These are phyloP conservation scores for Vitis hybrid DNA, from an alignment of 177 flowering plant species.

Conservation along the genomic window DNA sequence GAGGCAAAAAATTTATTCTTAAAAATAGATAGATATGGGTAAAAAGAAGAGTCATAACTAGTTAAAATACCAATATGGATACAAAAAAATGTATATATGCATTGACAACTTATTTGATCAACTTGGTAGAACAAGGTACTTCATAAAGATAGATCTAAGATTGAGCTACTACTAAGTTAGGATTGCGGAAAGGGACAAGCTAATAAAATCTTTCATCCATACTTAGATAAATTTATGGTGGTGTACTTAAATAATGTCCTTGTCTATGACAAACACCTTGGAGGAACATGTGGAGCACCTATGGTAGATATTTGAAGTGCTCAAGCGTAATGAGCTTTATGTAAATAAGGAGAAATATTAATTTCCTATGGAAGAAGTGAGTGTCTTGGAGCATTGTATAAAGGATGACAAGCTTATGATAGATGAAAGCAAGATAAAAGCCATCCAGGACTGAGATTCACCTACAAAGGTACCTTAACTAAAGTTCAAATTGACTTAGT, in stretches of 20 bases:
- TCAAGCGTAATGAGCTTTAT: not conserved
- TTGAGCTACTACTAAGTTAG: constrained; percentile 5
- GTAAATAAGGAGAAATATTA: not conserved
- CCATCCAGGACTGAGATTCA: not conserved
- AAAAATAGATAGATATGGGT: no score
- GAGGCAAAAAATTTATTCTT: no score
- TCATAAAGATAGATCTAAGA: constrained; percentile 3
- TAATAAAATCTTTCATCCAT: constrained; percentile 3
- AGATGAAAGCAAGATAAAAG: not conserved
- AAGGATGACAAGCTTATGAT: not conserved
- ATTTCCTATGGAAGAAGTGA: not conserved
- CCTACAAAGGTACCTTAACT: not conserved
- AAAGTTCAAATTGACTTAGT: not conserved
- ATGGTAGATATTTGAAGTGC: not conserved
- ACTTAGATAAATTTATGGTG: not conserved
- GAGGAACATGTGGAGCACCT: not conserved
- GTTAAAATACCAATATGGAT: no score
- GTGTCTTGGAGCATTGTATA: not conserved
- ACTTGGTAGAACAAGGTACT: not conserved
- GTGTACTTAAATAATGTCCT: constrained; percentile 5
- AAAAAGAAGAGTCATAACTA: no score
- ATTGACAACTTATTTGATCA: not conserved
- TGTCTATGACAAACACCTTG: not conserved
- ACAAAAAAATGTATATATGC: no score
- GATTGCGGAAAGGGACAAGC: not conserved